Evolutionary conservation across 257 asterid genomes (phyloP), one percentile per base, ranked within the genome.

Genomic region (Nicotiana noctiflora): DNA sequence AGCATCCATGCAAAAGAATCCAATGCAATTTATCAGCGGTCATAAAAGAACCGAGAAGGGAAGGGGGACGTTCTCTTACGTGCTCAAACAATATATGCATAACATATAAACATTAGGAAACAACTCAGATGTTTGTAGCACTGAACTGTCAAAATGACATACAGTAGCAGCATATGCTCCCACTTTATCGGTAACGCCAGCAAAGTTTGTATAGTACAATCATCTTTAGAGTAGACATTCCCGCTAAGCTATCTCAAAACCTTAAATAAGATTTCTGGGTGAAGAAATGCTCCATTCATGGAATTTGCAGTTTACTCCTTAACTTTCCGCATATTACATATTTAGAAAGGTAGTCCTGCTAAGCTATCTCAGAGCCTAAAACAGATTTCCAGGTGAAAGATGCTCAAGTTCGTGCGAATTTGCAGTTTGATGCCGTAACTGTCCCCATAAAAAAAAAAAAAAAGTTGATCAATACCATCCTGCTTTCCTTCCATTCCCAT

Each of bases 401-500:
- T 51, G 55, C 17, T 51, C 55, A 4, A 51, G 12, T 11, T 12
- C 13, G 17, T 9, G 55, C 4, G 4, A 51, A 51, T 51, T 51
- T 51, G 6, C 14, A 51, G 55, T 3, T 51, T 51, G 55, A 51
- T 51, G 46, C 46, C 46, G 7, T 51, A 51, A 51, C 55, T 51
- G 55, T 51, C 18, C 17, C 5, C 55, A 51, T 13, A 51, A 49
- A 15, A 32, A 65, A 57, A 56, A 9, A 49, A 59, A 79, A 21
- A 67, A 55, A 13, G 21, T 53, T 44, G 53, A 60, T 81, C 72
- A 56, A 75, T 88, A 94, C 98, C 98, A 94, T 89, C 97, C 98
- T 64, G 97, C 97, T 88, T 94, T 94, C 84, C 98, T 89, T 90
- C 98, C 98, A 84, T 91, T 94, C 79, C 98, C 98, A 77, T 91